Evolutionary conservation across 2,329 filamentous ascomycete genomes (phyloP), one percentile per base, ranked within the genome.

Genomic region (Chlorencoelia australis): DNA sequence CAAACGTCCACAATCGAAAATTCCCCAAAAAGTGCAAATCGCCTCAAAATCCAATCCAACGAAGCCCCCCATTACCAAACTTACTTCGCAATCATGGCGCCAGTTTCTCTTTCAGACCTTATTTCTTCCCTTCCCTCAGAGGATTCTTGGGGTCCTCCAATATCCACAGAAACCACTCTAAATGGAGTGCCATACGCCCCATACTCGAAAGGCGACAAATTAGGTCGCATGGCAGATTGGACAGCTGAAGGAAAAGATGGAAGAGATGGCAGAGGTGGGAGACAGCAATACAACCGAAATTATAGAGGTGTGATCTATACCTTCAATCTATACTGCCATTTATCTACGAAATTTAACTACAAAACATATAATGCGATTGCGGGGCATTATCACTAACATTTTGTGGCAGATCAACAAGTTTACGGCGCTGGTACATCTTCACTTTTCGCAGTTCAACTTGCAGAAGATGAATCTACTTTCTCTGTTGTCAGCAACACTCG

Each of bases 141-240:
- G 57, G 80, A 85, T 54, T 75, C 79, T 62, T 98, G 91, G 91
- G 91, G 91, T 42, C 89, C 89, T 36, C 63, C 82, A 43, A 75
- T 82, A 50, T 82, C 87, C 43, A 76, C 68, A 53, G 85, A 94
- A 61, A 94, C 85, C 47, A 94, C 84, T 44, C 75, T 96, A 55
- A 80, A 94, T 59, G 91, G 91, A 59, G 86, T 96, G 33, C 91
- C 91, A 25, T 98, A 95, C 63, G 91, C 91, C 53, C 91, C 91
- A 43, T 98, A 91, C 71, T 95, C 88, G 50, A 98, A 98, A 67
- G 87, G 86, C 60, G 91, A 98, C 70, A 96, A 95, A 73, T 72
- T 98, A 42, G 91, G 91, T 57, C 88, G 91, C 61, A 96, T 98
- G 88, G 91, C 91, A 43, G 91, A 98, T 70, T 98, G 91, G 91